A percentile compares a stretch with the other conserved stretches of the same genome.
Conservation (phyloP, 2,329 filamentous ascomycete species). For the Myriosclerotinia duriaeana region DNA sequence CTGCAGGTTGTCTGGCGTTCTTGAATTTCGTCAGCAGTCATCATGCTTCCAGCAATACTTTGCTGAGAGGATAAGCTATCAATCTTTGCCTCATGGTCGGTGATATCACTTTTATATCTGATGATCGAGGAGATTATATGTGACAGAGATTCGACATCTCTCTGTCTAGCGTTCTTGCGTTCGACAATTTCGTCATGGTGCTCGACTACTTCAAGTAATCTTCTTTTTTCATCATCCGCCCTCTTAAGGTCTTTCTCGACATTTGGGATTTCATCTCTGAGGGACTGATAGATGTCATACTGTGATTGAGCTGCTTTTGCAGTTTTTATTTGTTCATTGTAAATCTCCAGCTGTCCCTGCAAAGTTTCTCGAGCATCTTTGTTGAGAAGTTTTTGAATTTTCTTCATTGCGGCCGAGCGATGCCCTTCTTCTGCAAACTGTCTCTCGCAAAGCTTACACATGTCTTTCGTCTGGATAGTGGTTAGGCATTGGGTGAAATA, state of each 20-base stretch:
- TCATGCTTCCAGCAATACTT: conserved; percentile 60
- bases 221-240: conserved; percentile 61
- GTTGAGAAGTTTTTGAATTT: conserved; percentile 63
- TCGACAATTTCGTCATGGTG: conserved; percentile 65
- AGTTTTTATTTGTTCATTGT: conserved; percentile 52
- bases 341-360: conserved; percentile 58
- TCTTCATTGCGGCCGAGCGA: conserved; percentile 63
- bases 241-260: conserved; percentile 63
- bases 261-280: conserved; percentile 66
- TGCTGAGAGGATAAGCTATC: conserved; percentile 74
- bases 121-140: conserved; percentile 76
- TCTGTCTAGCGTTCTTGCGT: conserved; percentile 62
- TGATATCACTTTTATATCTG: conserved; percentile 70
- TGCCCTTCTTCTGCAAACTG: conserved; percentile 61
- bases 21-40: conserved; percentile 81
- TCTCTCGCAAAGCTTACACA: conserved; percentile 75
- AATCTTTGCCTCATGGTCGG: conserved; percentile 70
- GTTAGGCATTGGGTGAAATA: conserved; percentile 71
- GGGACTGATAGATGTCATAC: conserved; percentile 73
- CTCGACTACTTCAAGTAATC: conserved; percentile 61
- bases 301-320: conserved; percentile 63
- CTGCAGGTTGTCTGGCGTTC: conserved; percentile 66
- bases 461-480: conserved; percentile 64
- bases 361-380: conserved; percentile 62
- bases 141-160: conserved; percentile 71